Evolutionary conservation across 2,329 filamentous ascomycete species (phyloP).

Genomic region (Biscogniauxia mediterranea): DNA sequence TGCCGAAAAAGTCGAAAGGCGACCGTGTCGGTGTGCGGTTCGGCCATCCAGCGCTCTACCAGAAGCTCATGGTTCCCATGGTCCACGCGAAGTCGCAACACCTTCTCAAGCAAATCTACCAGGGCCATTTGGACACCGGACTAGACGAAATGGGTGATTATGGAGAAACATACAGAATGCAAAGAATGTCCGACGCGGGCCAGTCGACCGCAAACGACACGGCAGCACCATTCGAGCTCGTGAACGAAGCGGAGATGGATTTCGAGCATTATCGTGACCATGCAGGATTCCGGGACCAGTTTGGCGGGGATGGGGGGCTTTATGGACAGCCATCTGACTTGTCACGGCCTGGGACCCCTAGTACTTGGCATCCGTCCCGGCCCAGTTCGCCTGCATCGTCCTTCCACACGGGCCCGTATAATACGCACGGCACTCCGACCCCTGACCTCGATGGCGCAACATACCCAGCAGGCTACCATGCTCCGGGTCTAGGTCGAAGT

Average conservation of each 20-base stretch:
- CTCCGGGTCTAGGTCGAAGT: slow-evolving; percentile 11
- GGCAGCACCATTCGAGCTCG: slow-evolving; percentile 69
- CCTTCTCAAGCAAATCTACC: slow-evolving; percentile 77
- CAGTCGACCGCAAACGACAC: slow-evolving; percentile 48
- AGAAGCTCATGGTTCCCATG: slow-evolving; percentile 90
- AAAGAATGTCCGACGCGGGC: slow-evolving; percentile 62
- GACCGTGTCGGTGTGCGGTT: slow-evolving; percentile 75
- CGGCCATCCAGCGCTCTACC: slow-evolving; percentile 86
- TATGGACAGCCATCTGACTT: slow-evolving; percentile 57
- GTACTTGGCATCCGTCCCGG: slow-evolving; percentile 35
- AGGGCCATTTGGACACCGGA: slow-evolving; percentile 69
- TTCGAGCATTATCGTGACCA: slow-evolving; percentile 87
- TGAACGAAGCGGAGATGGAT: slow-evolving; percentile 79
- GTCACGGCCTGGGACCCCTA: slow-evolving; percentile 57
- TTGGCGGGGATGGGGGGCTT: slow-evolving; percentile 66
- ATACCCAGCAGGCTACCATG: slow-evolving; percentile 21
- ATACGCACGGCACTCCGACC: neutral
- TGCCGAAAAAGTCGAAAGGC: slow-evolving; percentile 49
- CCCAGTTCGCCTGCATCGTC: slow-evolving; percentile 9
- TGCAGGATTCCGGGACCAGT: slow-evolving; percentile 79
- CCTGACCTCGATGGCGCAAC: slow-evolving; percentile 14
- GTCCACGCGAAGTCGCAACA: slow-evolving; percentile 86
- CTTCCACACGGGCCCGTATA: neutral
- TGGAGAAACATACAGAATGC: slow-evolving; percentile 75
- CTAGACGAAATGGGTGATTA: slow-evolving; percentile 64